These are phyloP conservation scores for Fonsecaea pedrosoi DNA, from an alignment of 2,329 filamentous ascomycete genomes.

Conservation along the genomic window DNA sequence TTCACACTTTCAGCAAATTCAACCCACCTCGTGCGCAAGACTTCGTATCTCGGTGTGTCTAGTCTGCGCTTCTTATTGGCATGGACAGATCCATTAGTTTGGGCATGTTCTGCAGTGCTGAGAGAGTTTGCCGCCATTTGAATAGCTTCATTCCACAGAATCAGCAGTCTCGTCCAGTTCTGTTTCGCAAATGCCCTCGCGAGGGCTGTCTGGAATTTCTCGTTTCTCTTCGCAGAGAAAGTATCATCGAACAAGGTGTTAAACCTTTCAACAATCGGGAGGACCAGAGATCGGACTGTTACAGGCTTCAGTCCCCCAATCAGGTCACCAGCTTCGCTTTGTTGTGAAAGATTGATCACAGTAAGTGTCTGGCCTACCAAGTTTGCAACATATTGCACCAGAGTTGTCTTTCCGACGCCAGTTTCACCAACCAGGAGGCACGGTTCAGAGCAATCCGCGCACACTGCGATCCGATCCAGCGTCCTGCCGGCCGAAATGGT, in stretches of 20 bases:
- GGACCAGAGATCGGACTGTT: conserved; percentile 82
- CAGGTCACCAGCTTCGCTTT: conserved; percentile 95
- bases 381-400: conserved; percentile 88
- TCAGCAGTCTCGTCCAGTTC: conserved; percentile 86
- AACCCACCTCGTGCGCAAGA: conserved; percentile 77
- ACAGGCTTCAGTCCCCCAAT: conserved; percentile 96
- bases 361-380: conserved; percentile 84
- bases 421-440: conserved; percentile 97
- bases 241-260: conserved; percentile 86
- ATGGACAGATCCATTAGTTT: conserved; percentile 39
- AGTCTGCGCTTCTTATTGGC: conserved; percentile 74
- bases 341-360: conserved; percentile 94
- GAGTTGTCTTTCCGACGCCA: conserved; percentile 96
- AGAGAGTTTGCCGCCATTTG: conserved; percentile 79
- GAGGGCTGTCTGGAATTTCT: conserved; percentile 81
- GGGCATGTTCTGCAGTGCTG: conserved; percentile 46
- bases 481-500: conserved; percentile 83
- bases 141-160: conserved; percentile 86
- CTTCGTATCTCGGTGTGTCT: conserved; percentile 58
- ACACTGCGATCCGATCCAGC: conserved; percentile 85
- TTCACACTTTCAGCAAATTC: conserved; percentile 75
- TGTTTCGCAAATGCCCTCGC: conserved; percentile 78
- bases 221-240: conserved; percentile 86
- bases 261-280: conserved; percentile 92
- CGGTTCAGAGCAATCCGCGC: conserved; percentile 83